Percentiles rank a stretch among this genome's conserved stretches.
phyloP scores from a whole-genome alignment of 2,329 filamentous ascomycete genomes.

The Neonectria magnoliae region DNA sequence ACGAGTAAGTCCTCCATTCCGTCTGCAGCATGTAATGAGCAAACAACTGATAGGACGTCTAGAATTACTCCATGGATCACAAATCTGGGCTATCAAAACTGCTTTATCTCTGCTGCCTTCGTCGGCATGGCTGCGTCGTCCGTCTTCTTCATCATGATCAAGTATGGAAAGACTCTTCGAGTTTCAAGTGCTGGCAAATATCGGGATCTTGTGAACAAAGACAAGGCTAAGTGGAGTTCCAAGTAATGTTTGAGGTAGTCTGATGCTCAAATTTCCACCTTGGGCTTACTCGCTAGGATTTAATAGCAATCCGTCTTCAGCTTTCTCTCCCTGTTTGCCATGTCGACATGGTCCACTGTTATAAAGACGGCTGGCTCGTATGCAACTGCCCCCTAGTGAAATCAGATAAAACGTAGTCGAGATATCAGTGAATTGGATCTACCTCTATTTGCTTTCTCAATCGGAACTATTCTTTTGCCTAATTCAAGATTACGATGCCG shows the following conservation, averaged over 20 bases:
- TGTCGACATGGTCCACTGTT: too few relatives aligned
- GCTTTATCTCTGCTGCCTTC: slow-evolving; percentile 54
- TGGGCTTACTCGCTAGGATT: too few relatives aligned
- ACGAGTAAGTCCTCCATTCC: slow-evolving; percentile 31
- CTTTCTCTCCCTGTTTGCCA: too few relatives aligned
- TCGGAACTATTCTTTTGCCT: not conserved
- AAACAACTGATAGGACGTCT: not conserved
- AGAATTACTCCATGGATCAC: slow-evolving; percentile 60
- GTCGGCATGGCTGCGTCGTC: slow-evolving; percentile 51
- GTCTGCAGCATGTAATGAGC: rapidly evolving
- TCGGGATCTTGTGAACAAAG: slow-evolving; percentile 19
- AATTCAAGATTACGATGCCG: not conserved
- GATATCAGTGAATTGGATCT: too few relatives aligned
- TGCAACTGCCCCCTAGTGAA: too few relatives aligned
- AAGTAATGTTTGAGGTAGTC: not conserved
- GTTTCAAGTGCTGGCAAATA: slow-evolving; percentile 29
- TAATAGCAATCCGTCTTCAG: too few relatives aligned
- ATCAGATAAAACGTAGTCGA: too few relatives aligned
- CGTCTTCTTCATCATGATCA: slow-evolving; percentile 57
- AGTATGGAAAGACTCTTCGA: slow-evolving; percentile 52
- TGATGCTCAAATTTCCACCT: not conserved
- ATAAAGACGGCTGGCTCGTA: too few relatives aligned
- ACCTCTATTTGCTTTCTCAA: too few relatives aligned
- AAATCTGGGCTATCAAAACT: slow-evolving; percentile 54
- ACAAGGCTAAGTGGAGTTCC: slow-evolving; percentile 10